Evolutionary conservation across 805 yeast species (phyloP).

Genomic region (Kuraishia capsulata): DNA sequence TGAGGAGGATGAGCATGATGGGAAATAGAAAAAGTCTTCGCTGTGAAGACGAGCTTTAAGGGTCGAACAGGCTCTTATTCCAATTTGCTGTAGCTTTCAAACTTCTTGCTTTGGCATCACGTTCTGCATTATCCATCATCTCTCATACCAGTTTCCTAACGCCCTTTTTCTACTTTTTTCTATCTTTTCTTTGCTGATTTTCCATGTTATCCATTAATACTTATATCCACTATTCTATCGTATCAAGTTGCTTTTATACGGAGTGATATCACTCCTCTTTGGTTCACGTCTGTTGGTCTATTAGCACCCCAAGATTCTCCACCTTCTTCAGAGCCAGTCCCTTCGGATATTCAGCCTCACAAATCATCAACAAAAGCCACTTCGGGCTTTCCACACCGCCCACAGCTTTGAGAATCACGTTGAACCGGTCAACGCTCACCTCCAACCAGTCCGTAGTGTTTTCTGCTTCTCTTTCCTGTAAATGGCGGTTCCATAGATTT

Average conservation of each 20-base stretch:
- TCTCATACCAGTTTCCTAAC: too few species aligned
- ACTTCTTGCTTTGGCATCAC: neutral
- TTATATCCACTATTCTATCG: too few species aligned
- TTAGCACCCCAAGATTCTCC: slow-evolving; percentile 8
- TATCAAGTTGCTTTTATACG: too few species aligned
- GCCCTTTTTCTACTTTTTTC: too few species aligned
- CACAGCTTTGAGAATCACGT: slow-evolving; percentile 9
- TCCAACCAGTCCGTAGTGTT: slow-evolving; percentile 14
- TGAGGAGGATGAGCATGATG: slow-evolving; percentile 8
- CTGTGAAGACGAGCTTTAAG: too few species aligned
- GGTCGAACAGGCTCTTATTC: too few species aligned
- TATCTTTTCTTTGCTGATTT: too few species aligned
- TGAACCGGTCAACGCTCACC: slow-evolving; percentile 14
- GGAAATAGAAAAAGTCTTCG: slow-evolving; percentile 1
- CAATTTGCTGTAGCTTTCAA: too few species aligned
- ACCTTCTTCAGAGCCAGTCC: slow-evolving; percentile 18
- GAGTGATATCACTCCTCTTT: too few species aligned
- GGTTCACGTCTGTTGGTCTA: too few species aligned
- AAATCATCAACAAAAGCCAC: slow-evolving; percentile 18
- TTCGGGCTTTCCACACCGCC: slow-evolving; percentile 10
- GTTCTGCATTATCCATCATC: too few species aligned
- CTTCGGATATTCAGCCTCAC: slow-evolving; percentile 18
- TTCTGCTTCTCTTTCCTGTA: slow-evolving; percentile 2
- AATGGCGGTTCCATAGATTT: slow-evolving; percentile 15
- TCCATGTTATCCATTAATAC: too few species aligned